Percentiles rank a stretch among this genome's conserved stretches.
These are phyloP conservation scores for Solanum okadae DNA, from an alignment of 257 asterid genomes.

Conservation along the genomic window DNA sequence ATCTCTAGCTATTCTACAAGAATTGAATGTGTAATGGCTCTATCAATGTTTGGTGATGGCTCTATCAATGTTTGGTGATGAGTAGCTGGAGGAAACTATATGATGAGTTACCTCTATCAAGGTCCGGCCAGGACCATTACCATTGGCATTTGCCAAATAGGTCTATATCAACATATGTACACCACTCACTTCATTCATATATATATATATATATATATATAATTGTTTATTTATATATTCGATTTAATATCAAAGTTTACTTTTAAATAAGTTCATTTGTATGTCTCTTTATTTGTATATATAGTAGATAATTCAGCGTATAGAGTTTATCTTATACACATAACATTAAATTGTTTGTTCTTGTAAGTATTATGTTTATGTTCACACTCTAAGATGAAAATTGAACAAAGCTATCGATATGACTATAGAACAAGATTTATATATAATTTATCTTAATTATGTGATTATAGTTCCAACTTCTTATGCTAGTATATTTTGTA, in stretches of 20 bases:
- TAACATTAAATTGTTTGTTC: too few species aligned
- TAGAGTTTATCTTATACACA: too few species aligned
- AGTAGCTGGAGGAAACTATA: not conserved
- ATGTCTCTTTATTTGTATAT: too few species aligned
- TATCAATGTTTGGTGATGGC: constrained; percentile 9
- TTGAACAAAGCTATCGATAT: too few species aligned
- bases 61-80: constrained; percentile 5
- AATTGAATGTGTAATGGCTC: constrained; percentile 22
- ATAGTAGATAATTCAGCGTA: not conserved
- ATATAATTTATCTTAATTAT: not conserved
- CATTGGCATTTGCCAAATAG: not conserved
- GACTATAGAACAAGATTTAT: not conserved
- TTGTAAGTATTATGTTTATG: not conserved
- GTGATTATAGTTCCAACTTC: not conserved
- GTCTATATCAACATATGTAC: not conserved
- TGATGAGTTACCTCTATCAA: not conserved
- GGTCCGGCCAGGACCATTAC: not conserved
- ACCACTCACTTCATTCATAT: not conserved
- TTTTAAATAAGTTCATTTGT: too few species aligned
- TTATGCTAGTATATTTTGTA: not conserved
- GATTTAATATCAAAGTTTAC: not conserved
- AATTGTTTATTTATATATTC: too few species aligned
- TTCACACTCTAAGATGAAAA: not conserved
- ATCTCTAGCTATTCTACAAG: not conserved
- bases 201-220: too few species aligned